Conservation (phyloP, 1,284 basidiomycete genomes). For the Ustilago esculenta region DNA sequence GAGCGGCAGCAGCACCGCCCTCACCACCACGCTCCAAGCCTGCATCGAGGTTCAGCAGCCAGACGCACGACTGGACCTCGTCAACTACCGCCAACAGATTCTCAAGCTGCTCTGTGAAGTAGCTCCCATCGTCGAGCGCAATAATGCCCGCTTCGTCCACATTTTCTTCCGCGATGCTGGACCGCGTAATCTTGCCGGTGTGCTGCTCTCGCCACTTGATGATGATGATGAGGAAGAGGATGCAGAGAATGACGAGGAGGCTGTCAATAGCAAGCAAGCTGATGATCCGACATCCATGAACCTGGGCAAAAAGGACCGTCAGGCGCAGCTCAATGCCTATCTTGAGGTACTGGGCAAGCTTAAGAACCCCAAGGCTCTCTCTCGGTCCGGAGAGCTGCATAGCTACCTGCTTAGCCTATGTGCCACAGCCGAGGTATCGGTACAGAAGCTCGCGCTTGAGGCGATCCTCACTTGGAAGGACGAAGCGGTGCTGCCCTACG, state of each 20-base stretch:
- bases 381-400: conserved; percentile 76
- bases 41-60: conserved; percentile 40
- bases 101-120: conserved; percentile 52
- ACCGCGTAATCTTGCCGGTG: conserved; percentile 40
- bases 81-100: conserved; percentile 61
- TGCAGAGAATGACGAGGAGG: conserved; percentile 14
- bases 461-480: conserved; percentile 88
- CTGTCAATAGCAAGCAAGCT: conserved; percentile 8
- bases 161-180: conserved; percentile 55
- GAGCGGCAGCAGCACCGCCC: background rate
- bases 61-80: conserved; percentile 50
- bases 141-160: conserved; percentile 52
- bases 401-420: conserved; percentile 79
- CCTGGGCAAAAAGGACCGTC: conserved; percentile 43
- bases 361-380: conserved; percentile 85
- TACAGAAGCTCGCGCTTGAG: conserved; percentile 81
- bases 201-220: conserved; percentile 34
- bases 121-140: conserved; percentile 46
- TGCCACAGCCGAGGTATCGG: conserved; percentile 81
- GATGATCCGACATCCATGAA: conserved; percentile 24
- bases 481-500: conserved; percentile 75
- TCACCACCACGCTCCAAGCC: conserved; percentile 33
- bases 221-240: conserved; percentile 40
- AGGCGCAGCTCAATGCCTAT: conserved; percentile 69
- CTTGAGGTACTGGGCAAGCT: conserved; percentile 89